Conservation (phyloP, 225 moss, liverwort and hornwort species). For the Antitrichia curtipendula region DNA sequence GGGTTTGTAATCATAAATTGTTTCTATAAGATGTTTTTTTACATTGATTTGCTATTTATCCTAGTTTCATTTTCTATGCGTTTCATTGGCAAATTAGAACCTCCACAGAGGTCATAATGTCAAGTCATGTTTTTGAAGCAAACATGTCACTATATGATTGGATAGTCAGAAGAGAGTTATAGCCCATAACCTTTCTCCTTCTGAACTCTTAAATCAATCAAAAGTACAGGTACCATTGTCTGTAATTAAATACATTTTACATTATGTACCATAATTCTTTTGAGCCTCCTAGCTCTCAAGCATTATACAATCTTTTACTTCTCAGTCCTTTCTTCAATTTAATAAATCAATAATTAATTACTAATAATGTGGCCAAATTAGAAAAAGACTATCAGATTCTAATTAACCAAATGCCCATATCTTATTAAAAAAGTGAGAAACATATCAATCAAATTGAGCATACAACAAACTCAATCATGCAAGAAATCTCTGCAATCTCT, state of each 20-base stretch:
- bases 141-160: no score
- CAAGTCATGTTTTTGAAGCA: neutral
- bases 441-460: neutral
- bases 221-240: neutral
- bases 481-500: rapidly evolving
- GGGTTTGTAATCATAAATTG: neutral
- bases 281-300: neutral
- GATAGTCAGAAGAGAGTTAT: neutral
- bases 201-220: neutral
- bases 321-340: rapidly evolving
- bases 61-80: neutral
- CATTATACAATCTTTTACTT: neutral
- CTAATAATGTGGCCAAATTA: no score
- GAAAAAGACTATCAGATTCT: neutral
- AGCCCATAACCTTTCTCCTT: neutral
- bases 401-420: no score
- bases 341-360: neutral
- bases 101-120: neutral
- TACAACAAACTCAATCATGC: no score
- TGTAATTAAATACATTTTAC: neutral
- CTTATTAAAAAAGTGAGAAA: no score
- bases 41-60: neutral
- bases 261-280: neutral
- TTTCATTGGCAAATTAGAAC: neutral
- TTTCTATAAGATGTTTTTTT: neutral